These are phyloP conservation scores for Alternaria sp. DNA, from an alignment of 2,329 filamentous ascomycete genomes.

Conservation along the genomic window DNA sequence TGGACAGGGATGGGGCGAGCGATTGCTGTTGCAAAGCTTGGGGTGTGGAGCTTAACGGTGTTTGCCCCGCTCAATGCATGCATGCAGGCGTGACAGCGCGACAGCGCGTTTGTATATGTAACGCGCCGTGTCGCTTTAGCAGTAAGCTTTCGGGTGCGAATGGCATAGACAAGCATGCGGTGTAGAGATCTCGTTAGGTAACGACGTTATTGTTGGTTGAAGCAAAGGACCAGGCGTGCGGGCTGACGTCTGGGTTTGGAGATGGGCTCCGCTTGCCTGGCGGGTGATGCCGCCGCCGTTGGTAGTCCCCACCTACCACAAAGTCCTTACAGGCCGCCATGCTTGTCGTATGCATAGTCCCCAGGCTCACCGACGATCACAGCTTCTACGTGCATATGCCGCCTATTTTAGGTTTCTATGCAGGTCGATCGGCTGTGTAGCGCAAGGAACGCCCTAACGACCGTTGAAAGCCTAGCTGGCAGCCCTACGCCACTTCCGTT, in stretches of 20 bases:
- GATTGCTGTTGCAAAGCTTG: slow-evolving; percentile 11
- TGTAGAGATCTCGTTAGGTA: background rate
- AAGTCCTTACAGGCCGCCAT: slow-evolving; percentile 5
- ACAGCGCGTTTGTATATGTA: slow-evolving; percentile 19
- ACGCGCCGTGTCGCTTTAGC: background rate
- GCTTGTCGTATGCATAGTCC: background rate
- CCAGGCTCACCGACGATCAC: background rate
- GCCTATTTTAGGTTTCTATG: background rate
- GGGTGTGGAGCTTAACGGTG: background rate
- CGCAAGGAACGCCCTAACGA: slow-evolving; percentile 12
- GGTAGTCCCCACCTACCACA: slow-evolving; percentile 2
- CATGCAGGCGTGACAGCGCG: slow-evolving; percentile 32
- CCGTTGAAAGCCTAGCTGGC: slow-evolving; percentile 4
- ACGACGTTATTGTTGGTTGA: background rate
- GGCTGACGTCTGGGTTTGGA: background rate
- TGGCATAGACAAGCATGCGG: background rate
- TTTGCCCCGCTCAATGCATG: slow-evolving; percentile 3
- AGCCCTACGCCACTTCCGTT: slow-evolving; percentile 6
- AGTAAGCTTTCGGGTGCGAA: background rate
- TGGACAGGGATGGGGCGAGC: background rate
- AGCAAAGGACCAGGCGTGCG: background rate
- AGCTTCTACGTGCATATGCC: background rate
- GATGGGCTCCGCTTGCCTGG: background rate
- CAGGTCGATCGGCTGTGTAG: slow-evolving; percentile 1
- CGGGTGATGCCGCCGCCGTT: slow-evolving; percentile 3